phyloP scores from a whole-genome alignment of 2,329 filamentous ascomycete species.

The Diaporthe australafricana region DNA sequence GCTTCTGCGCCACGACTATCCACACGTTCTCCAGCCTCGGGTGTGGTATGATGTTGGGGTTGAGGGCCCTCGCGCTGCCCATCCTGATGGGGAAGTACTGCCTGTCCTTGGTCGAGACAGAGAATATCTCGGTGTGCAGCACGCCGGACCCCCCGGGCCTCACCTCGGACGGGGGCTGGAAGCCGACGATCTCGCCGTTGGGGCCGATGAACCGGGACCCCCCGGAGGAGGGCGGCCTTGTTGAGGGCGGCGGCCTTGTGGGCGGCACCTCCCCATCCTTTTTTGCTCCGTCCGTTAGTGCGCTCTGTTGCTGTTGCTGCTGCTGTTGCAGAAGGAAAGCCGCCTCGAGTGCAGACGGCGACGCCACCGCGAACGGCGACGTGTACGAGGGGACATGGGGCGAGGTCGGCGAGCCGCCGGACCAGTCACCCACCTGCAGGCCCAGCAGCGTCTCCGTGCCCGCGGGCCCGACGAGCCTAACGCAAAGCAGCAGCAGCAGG shows the following conservation, averaged over 20 bases:
- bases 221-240: background rate
- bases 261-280: background rate
- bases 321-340: background rate
- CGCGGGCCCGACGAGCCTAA: constrained; percentile 24
- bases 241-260: too few species aligned
- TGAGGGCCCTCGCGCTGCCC: constrained; percentile 54
- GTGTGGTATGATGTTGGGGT: constrained; percentile 70
- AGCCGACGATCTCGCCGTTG: constrained; percentile 26
- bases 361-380: constrained; percentile 5
- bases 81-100: constrained; percentile 64
- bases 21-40: constrained; percentile 58
- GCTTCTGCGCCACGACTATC: constrained; percentile 62
- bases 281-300: constrained; percentile 2
- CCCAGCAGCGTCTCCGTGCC: constrained; percentile 5
- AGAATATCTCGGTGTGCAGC: constrained; percentile 56
- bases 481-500: constrained; percentile 24
- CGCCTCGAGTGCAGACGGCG: background rate
- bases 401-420: constrained; percentile 11
- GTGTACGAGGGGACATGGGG: constrained; percentile 1
- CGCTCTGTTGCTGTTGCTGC: background rate
- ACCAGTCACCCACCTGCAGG: constrained; percentile 23
- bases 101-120: constrained; percentile 56
- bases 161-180: constrained; percentile 13
- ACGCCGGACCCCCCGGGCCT: constrained; percentile 25
- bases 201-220: constrained; percentile 11